Percentiles rank a stretch among this genome's conserved stretches.
These are phyloP conservation scores for Pontederia paniculata DNA, from an alignment of 176 grass and related monocot genomes.

Conservation along the genomic window DNA sequence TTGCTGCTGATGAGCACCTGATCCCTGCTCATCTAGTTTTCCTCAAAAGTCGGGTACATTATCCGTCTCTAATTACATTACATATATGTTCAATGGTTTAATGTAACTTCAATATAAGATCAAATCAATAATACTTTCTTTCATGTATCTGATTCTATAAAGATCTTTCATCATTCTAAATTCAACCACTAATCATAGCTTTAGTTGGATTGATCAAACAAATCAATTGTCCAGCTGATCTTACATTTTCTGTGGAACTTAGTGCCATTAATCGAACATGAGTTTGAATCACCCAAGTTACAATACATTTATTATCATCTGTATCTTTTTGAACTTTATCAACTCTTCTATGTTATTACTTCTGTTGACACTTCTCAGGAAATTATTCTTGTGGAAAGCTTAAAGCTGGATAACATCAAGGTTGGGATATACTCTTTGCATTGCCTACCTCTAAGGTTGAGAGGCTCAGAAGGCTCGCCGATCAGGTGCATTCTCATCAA, in stretches of 20 bases:
- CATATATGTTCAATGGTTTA: not conserved
- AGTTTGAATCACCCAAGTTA: no score
- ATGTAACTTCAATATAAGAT: not conserved
- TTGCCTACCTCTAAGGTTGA: conserved; percentile 63
- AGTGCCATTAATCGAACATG: no score
- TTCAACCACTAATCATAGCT: no score
- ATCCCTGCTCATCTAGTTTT: conserved; percentile 74
- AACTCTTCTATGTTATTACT: not conserved
- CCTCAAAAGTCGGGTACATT: conserved; percentile 60
- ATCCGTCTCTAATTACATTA: not conserved
- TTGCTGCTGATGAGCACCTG: conserved; percentile 58
- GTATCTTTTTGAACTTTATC: not conserved
- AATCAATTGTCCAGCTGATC: no score
- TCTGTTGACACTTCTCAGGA: conserved; percentile 24
- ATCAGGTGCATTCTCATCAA: conserved; percentile 80
- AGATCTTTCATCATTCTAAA: no score
- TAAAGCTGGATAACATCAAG: conserved; percentile 54
- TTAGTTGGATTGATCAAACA: no score
- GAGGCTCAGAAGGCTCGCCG: conserved; percentile 57
- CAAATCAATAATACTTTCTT: not conserved
- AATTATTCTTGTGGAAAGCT: conserved; percentile 57
- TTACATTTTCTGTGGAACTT: no score
- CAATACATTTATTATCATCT: not conserved
- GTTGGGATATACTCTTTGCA: conserved; percentile 61
- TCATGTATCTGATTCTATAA: no score